Percentiles rank a stretch among this genome's conserved stretches.
These are phyloP conservation scores for Tolypocladium sp. DNA, from an alignment of 2,329 filamentous ascomycete genomes.

Conservation along the genomic window DNA sequence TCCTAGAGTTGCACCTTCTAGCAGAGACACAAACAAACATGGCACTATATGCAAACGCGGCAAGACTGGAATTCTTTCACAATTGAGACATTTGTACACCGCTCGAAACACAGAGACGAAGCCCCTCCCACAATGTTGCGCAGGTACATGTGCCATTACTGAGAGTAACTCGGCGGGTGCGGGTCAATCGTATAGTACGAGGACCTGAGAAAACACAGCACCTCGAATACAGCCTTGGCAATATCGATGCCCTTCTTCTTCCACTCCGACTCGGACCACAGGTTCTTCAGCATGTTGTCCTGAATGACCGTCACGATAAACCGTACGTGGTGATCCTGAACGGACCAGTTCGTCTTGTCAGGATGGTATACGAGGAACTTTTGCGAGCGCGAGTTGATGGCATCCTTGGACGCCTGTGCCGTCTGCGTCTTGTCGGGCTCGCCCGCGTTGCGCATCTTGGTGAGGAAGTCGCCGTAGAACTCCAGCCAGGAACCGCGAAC, in stretches of 20 bases:
- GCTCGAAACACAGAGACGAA: too few relatives aligned
- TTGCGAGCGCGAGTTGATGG: conserved; percentile 16
- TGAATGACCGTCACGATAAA: conserved; percentile 26
- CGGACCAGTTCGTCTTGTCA: conserved; percentile 24
- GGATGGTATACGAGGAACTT: conserved; percentile 26
- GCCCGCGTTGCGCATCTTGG: conserved; percentile 3
- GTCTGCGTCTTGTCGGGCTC: conserved; percentile 24
- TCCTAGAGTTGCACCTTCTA: too few relatives aligned
- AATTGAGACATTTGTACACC: too few relatives aligned
- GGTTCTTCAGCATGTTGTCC: conserved; percentile 22
- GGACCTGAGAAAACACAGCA: conserved; percentile 23
- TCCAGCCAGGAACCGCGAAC: conserved; percentile 27
- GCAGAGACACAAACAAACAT: too few relatives aligned
- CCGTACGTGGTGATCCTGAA: conserved; percentile 27
- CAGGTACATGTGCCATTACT: not conserved
- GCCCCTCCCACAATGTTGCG: too few relatives aligned
- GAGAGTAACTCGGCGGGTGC: conserved; percentile 18
- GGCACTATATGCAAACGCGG: too few relatives aligned
- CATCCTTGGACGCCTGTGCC: conserved; percentile 19
- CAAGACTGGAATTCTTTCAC: too few relatives aligned
- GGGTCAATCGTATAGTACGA: conserved; percentile 9
- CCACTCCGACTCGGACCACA: conserved; percentile 19
- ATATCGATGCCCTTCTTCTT: conserved; percentile 20
- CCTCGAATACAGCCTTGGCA: conserved; percentile 25
- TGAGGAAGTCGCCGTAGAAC: conserved; percentile 22